A percentile compares a stretch with the other conserved stretches of the same genome.
Conservation (phyloP, 345 rosid genomes). For the Brassica rapa region DNA sequence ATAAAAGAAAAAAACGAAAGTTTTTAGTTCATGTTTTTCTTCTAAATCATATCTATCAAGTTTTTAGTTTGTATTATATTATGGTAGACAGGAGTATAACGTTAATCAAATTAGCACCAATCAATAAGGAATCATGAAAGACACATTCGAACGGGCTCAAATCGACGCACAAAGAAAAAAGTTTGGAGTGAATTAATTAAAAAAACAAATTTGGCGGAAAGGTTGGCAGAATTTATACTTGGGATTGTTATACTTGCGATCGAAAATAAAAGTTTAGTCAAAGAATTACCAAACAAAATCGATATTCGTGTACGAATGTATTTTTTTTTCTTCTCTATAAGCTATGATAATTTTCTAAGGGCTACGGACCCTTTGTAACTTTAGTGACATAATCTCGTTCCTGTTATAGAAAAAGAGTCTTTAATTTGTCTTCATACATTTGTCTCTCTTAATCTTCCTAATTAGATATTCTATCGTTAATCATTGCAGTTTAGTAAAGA, state of each 20-base stretch:
- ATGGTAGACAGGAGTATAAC: neutral
- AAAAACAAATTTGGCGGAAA: conserved; percentile 22
- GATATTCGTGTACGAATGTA: conserved; percentile 29
- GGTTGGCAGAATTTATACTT: conserved; percentile 33
- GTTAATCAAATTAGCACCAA: conserved; percentile 17
- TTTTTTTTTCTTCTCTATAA: neutral
- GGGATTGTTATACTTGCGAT: conserved; percentile 21
- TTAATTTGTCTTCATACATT: neutral
- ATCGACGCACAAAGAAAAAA: conserved; percentile 23
- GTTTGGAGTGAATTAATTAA: neutral
- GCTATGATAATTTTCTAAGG: conserved; percentile 12
- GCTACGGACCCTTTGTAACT: conserved; percentile 6
- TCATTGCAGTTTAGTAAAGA: neutral
- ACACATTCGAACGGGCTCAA: conserved; percentile 33
- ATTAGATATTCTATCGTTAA: neutral
- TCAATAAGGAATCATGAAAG: conserved; percentile 34
- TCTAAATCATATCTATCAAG: neutral
- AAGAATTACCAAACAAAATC: neutral
- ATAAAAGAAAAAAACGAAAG: neutral
- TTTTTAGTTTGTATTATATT: neutral
- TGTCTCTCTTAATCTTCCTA: neutral
- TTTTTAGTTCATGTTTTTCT: neutral
- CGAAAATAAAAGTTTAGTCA: conserved; percentile 30
- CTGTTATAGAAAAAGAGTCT: neutral
- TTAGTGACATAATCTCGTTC: neutral